Base-by-base conservation (phyloP, 768 basidiomycete genomes). In the Candolleomyces efflorescens region DNA sequence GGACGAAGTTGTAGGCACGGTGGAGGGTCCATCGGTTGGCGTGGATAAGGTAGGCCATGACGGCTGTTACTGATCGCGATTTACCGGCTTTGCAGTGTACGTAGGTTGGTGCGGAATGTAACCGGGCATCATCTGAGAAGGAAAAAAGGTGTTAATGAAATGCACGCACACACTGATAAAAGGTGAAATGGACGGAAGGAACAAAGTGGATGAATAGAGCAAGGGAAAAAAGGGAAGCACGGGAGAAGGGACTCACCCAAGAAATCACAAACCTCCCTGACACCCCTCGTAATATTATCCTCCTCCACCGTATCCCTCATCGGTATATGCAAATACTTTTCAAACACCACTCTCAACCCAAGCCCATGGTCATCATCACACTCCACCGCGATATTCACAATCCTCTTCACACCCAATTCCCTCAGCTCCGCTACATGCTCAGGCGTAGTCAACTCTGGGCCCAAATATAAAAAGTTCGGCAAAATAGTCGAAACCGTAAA, bases 301-400 rank as follows among this genome's bases (percentile, higher is more conserved):
- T 98, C 96, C 69, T 98, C 95, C 13, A 98, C 92, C 2, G 87
- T 94, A 74, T 98, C 95, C 61, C 93, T 78, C 92, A 98, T 95
- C 7, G 94, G 90, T 43, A 98, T 89, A 65, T 85, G 88, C 47
- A 82, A 74, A 69, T 98, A 98, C 63, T 82, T 83, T 61, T 94
- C 92, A 68, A 98, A 97, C 11, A 78, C 77, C 54, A 84, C 78
- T 48, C 77, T 78, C 56, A 95, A 65, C 17, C 76, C 72, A 62
- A 95, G 71, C 2, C 89, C 91, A 53, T 86, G 84, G 65, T 93
- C 86, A 62, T 94, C 79, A 61, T 94, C 88, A 68, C 94, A 97
- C 72, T 98, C 95, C 11, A 82, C 80, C 17, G 95, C 95, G 47
- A 97, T 86, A 67, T 98, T 98, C 59, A 98, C 71, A 61, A 98